phyloP scores from a whole-genome alignment of 352 stramenopile genomes.

The Phytophthora agathidicida region DNA sequence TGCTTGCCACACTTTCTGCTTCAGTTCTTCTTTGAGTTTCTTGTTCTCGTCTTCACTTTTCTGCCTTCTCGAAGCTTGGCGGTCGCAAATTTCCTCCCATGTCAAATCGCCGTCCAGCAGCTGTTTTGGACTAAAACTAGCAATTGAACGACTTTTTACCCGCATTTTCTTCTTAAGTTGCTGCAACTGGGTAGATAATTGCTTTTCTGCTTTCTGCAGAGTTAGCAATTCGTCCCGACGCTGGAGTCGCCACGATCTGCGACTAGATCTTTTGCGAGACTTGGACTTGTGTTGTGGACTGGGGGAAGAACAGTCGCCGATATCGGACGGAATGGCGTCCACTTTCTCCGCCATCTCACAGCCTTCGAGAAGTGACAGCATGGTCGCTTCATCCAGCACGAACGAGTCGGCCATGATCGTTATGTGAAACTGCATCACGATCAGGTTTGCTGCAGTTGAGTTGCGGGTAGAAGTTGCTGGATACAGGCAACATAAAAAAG shows the following conservation, averaged over 20 bases:
- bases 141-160: constrained; percentile 4
- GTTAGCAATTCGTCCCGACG: constrained; percentile 11
- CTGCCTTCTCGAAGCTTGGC: constrained; percentile 3
- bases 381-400: constrained; percentile 11
- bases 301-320: neutral
- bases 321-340: constrained; percentile 13
- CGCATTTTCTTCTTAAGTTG: constrained; percentile 15
- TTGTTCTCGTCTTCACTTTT: constrained; percentile 19
- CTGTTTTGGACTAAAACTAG: neutral
- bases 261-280: neutral
- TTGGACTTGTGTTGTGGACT: neutral
- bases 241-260: constrained; percentile 11
- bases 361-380: constrained; percentile 24
- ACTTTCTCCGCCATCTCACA: constrained; percentile 26
- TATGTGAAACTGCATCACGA: constrained; percentile 1
- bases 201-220: constrained; percentile 14
- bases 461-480: too few species aligned
- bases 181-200: constrained; percentile 7
- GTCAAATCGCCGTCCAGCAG: neutral
- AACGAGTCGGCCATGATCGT: neutral
- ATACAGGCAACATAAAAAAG: too few species aligned
- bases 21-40: constrained; percentile 16
- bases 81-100: constrained; percentile 18
- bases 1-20: constrained; percentile 10
- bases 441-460: too few species aligned